Conservation (phyloP, 2,329 filamentous ascomycete species). For the Beauveria sp. region DNA sequence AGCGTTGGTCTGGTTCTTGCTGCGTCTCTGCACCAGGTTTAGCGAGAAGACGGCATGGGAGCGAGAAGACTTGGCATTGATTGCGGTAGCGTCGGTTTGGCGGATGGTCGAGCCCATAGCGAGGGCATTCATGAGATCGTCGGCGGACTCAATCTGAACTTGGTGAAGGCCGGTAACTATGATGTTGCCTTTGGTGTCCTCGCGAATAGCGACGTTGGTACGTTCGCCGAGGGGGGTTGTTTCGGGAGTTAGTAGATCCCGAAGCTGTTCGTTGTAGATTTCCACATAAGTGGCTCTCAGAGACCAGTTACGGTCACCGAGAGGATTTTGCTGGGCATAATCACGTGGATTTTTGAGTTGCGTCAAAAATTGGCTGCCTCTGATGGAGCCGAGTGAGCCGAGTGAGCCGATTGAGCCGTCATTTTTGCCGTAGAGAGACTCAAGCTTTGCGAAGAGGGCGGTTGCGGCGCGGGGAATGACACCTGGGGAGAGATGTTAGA, state of each 20-base stretch:
- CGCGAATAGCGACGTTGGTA: constrained; percentile 77
- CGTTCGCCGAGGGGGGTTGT: constrained; percentile 62
- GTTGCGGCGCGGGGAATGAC: constrained; percentile 90
- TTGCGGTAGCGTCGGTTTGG: constrained; percentile 93
- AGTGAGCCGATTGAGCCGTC: constrained; percentile 18
- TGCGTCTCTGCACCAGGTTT: constrained; percentile 82
- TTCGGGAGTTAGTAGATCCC: constrained; percentile 81
- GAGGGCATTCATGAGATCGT: constrained; percentile 81
- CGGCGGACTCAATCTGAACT: constrained; percentile 80
- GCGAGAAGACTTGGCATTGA: constrained; percentile 95
- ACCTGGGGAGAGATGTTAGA: constrained; percentile 42
- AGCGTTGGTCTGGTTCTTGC: constrained; percentile 42
- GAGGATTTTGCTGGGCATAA: constrained; percentile 45
- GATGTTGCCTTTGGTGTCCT: constrained; percentile 92
- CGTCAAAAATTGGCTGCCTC: constrained; percentile 54
- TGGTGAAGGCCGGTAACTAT: constrained; percentile 85
- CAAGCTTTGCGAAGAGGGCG: constrained; percentile 81
- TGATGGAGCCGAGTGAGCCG: background rate
- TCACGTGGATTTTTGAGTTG: constrained; percentile 74
- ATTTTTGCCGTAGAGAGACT: constrained; percentile 44
- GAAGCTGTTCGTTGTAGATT: constrained; percentile 95
- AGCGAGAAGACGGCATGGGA: constrained; percentile 96
- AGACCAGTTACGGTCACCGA: constrained; percentile 73
- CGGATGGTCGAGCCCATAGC: constrained; percentile 91
- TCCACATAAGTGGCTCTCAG: constrained; percentile 91